Conservation (phyloP, 768 basidiomycete species). For the Lanmaoa rubissima region DNA sequence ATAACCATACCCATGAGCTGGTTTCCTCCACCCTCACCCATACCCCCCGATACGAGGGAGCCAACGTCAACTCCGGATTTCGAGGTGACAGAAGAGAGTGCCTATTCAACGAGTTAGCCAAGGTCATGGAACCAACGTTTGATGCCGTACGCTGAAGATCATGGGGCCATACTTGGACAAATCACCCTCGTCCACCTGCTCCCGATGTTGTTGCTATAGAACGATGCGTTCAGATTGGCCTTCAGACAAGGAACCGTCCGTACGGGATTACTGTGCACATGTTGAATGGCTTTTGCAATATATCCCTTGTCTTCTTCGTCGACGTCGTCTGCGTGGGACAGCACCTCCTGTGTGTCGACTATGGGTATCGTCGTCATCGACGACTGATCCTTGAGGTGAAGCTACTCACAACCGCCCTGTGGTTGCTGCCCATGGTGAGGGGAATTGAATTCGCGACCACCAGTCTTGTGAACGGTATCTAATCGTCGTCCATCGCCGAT, state of each 20-base stretch:
- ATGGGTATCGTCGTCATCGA: not conserved
- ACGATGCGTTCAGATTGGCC: not conserved
- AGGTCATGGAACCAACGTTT: not conserved
- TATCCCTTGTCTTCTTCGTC: conserved; percentile 7
- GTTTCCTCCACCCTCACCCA: conserved; percentile 48
- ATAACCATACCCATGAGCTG: conserved; percentile 84
- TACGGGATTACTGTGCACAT: conserved; percentile 25
- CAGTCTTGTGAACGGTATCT: conserved; percentile 54
- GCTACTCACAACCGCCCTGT: conserved; percentile 25
- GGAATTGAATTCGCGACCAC: conserved; percentile 62
- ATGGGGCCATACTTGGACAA: conserved; percentile 22
- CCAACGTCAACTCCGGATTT: conserved; percentile 33
- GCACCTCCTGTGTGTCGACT: conserved; percentile 68
- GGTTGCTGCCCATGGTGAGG: conserved; percentile 43
- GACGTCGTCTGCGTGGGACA: conserved; percentile 43
- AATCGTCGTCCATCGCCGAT: conserved; percentile 8
- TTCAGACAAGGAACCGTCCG: not conserved
- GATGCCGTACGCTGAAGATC: conserved; percentile 14
- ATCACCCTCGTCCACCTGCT: conserved; percentile 10
- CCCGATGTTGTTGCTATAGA: conserved; percentile 14
- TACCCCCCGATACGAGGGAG: conserved; percentile 28
- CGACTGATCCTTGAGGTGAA: conserved; percentile 3
- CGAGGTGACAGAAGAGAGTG: conserved; percentile 13
- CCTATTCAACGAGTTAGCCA: conserved; percentile 16
- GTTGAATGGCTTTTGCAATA: conserved; percentile 18